phyloP scores from a whole-genome alignment of 768 basidiomycete genomes.

The Termitomyces sp. region DNA sequence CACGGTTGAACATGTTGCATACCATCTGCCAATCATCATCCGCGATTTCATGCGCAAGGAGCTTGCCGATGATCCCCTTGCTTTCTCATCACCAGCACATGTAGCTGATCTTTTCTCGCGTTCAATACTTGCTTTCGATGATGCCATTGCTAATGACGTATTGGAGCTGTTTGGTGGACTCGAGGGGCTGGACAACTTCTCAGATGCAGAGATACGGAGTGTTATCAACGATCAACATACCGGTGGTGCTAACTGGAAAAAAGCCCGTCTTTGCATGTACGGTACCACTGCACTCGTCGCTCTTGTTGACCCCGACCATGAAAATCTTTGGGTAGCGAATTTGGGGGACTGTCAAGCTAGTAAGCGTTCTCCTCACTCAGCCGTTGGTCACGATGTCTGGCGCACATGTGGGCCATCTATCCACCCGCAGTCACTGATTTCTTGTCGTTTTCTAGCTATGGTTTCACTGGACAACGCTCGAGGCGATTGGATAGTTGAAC shows the following conservation, averaged over 20 bases:
- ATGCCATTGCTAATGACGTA: slow-evolving; percentile 63
- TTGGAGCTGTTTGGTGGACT: slow-evolving; percentile 57
- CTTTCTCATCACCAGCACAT: slow-evolving; percentile 36
- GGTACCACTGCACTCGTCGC: slow-evolving; percentile 75
- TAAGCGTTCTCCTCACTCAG: slow-evolving; percentile 27
- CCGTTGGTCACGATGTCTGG: neutral
- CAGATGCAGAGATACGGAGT: slow-evolving; percentile 48
- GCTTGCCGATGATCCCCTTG: slow-evolving; percentile 30
- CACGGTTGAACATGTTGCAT: slow-evolving; percentile 63
- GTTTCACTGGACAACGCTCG: slow-evolving; percentile 37
- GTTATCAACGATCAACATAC: slow-evolving; percentile 60
- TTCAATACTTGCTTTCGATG: slow-evolving; percentile 56
- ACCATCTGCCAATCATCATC: slow-evolving; percentile 64
- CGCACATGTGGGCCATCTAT: slow-evolving; percentile 1
- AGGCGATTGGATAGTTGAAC: slow-evolving; percentile 53
- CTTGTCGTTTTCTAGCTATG: slow-evolving; percentile 34
- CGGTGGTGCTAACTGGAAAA: slow-evolving; percentile 56
- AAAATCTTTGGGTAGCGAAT: slow-evolving; percentile 75
- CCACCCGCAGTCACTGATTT: neutral
- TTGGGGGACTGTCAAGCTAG: slow-evolving; percentile 78
- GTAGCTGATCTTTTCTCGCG: slow-evolving; percentile 53
- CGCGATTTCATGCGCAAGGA: slow-evolving; percentile 49
- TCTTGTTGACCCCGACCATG: slow-evolving; percentile 61
- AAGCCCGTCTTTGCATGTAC: slow-evolving; percentile 69
- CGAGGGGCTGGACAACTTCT: slow-evolving; percentile 40